Conservation (phyloP, 805 yeast genomes). For the Scheffersomyces stipitis region DNA sequence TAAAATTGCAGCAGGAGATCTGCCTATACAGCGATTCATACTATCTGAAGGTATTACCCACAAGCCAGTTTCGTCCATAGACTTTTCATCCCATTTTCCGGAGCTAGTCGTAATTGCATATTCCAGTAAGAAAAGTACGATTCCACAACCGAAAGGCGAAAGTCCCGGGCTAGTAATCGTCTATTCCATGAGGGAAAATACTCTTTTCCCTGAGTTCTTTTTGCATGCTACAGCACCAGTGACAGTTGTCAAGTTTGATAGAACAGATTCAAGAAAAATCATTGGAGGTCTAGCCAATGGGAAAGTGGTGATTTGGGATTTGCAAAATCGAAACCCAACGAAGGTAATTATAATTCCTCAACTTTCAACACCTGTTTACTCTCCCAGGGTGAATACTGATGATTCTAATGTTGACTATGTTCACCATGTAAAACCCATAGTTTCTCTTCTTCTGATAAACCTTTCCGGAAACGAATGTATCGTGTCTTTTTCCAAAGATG, state of each 20-base stretch:
- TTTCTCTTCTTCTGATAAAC: conserved; percentile 20
- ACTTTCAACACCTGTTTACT: conserved; percentile 20
- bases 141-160: no score
- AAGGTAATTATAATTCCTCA: conserved; percentile 20
- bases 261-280: conserved; percentile 35
- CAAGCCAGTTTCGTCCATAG: conserved; percentile 3
- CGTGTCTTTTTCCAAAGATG: conserved; percentile 23
- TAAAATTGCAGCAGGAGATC: not conserved
- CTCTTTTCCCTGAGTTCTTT: conserved; percentile 34
- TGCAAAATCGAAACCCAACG: conserved; percentile 11
- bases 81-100: conserved; percentile 13
- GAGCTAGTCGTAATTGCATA: conserved; percentile 11
- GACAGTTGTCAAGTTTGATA: conserved; percentile 39
- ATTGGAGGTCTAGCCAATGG: conserved; percentile 54
- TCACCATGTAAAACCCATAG: conserved; percentile 21
- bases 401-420: conserved; percentile 3
- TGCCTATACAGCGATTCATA: not conserved
- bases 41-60: not conserved
- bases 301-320: conserved; percentile 51
- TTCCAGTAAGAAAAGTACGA: not conserved
- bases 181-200: conserved; percentile 6
- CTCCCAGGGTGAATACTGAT: conserved; percentile 5
- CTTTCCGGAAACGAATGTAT: conserved; percentile 20
- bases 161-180: conserved; percentile 11
- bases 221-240: conserved; percentile 43